Conservation (phyloP, 2,329 filamentous ascomycete species). For the Aspergillaceae sp. region DNA sequence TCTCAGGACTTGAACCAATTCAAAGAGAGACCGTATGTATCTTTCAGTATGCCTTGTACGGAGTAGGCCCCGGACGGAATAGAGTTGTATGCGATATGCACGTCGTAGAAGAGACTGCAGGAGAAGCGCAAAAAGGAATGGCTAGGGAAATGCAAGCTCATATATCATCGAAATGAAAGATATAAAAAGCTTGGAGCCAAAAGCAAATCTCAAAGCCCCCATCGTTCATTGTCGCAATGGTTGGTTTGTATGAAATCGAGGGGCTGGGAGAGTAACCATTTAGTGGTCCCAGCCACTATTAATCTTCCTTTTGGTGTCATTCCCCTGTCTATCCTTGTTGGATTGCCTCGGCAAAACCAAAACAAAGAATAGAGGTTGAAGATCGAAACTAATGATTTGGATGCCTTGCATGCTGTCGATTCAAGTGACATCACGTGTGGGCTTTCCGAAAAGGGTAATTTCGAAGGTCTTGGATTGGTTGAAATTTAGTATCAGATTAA, state of each 20-base stretch:
- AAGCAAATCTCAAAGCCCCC: neutral
- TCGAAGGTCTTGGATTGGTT: neutral
- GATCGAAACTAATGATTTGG: neutral
- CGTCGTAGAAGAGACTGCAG: no score
- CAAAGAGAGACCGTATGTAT: no score
- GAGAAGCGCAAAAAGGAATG: neutral
- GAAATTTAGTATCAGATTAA: no score
- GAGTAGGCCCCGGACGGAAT: no score
- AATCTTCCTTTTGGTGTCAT: neutral
- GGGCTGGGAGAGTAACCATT: neutral
- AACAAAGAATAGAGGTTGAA: neutral
- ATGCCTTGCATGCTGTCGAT: neutral
- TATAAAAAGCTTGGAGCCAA: neutral
- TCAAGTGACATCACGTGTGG: neutral
- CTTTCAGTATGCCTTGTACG: neutral
- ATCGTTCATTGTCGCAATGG: neutral
- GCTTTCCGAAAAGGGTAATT: neutral
- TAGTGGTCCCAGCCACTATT: neutral
- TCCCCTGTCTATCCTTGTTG: neutral
- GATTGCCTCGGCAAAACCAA: no score
- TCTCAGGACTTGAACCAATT: no score
- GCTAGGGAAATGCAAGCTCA: neutral
- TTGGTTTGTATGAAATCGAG: neutral
- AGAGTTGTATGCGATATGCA: neutral
- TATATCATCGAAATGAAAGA: neutral